phyloP scores from a whole-genome alignment of 2,329 filamentous ascomycete species.

The Neopestalotiopsis sp. region DNA sequence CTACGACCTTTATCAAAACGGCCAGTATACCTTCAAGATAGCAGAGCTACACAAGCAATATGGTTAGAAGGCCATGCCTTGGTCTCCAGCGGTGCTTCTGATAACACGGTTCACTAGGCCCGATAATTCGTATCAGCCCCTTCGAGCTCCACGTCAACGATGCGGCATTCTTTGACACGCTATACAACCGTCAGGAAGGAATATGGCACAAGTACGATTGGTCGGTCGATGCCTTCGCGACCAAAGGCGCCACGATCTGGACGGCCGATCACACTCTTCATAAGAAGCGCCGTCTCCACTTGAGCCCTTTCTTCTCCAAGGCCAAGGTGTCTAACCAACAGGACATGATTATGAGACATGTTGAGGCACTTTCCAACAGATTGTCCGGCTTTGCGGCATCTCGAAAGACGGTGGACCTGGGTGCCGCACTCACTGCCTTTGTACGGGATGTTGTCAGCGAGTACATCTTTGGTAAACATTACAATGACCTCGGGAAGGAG shows the following conservation, averaged over 20 bases:
- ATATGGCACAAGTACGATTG: constrained; percentile 20
- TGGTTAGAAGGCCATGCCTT: not conserved
- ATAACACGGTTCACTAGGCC: not conserved
- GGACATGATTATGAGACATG: not conserved
- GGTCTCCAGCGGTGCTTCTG: no score
- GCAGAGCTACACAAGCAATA: constrained; percentile 24
- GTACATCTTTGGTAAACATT: constrained; percentile 13
- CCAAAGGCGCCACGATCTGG: not conserved
- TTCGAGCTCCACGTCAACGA: constrained; percentile 12
- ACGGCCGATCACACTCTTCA: constrained; percentile 19
- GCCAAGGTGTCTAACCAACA: not conserved
- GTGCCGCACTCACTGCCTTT: constrained; percentile 9
- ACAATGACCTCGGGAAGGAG: not conserved
- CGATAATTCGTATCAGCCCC: constrained; percentile 15
- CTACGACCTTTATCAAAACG: constrained; percentile 23
- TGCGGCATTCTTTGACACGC: constrained; percentile 7
- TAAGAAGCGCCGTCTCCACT: constrained; percentile 4
- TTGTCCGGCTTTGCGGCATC: not conserved
- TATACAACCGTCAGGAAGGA: constrained; percentile 18
- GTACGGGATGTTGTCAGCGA: not conserved
- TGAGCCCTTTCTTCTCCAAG: constrained; percentile 8
- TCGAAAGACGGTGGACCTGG: constrained; percentile 13
- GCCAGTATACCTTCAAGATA: constrained; percentile 22
- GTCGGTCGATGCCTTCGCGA: not conserved
- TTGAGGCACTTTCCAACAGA: not conserved